Evolutionary conservation across 257 asterid species (phyloP), one percentile per base, ranked within the genome.

Genomic region (Nemophila menziesii): DNA sequence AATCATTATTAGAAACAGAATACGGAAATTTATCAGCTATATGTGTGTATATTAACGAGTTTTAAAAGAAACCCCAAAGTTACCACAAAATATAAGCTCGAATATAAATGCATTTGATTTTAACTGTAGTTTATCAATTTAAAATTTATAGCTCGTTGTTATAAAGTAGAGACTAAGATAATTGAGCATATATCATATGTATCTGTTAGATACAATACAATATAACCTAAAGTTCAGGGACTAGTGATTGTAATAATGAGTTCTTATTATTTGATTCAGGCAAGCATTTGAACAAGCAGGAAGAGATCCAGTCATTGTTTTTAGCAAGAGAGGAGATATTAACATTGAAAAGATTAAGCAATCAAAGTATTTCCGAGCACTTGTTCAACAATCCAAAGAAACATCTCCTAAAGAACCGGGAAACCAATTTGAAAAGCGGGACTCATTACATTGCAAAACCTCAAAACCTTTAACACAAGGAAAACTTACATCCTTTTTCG

Each of bases 211-310:
- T n/a, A n/a, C n/a, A n/a, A n/a, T n/a, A n/a, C n/a, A n/a, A n/a
- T n/a, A n/a, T n/a, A n/a, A n/a, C n/a, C n/a, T n/a, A n/a, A n/a
- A n/a, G n/a, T n/a, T n/a, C n/a, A n/a, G n/a, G n/a, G n/a, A n/a
- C n/a, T n/a, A n/a, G n/a, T n/a, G n/a, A n/a, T n/a, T n/a, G n/a
- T n/a, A n/a, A n/a, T n/a, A n/a, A n/a, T 49, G 57, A 33, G 22
- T 39, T 24, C 47, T 50, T 21, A n/a, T 7, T 22, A 19, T 36
- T 47, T 33, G 49, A 65, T 49, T 51, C 67, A 85, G 96, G 60
- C 94, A 68, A 67, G 94, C 94, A 49, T 85, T 90, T 63, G 83
- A 75, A 11, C 96, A 72, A 67, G 96, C 98, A 49, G 96, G 96
- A 51, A 74, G 57, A 64, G 79, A 63, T 48, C 80, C 72, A 19